Evolutionary conservation across 176 grass and related monocot species (phyloP), one percentile per base, ranked within the genome.

Genomic region (Rhynchospora breviuscula): DNA sequence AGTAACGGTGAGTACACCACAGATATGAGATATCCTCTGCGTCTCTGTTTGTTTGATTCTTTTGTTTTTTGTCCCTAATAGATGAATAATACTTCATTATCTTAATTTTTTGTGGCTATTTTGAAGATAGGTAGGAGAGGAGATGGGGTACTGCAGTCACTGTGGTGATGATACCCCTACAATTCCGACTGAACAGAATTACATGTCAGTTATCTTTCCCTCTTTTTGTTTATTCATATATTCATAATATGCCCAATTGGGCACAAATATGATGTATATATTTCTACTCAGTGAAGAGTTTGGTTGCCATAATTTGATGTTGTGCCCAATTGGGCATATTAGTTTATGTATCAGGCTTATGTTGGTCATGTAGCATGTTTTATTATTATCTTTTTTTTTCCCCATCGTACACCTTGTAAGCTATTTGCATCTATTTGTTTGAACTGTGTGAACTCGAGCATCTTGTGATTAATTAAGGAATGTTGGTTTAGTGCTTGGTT

Each of bases 111-210:
- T 8, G 7, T 52, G 3, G 21, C 21, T 40, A 70, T 12, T 70
- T 23, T 25, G 29, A 56, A 61, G 78, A 43, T 17, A 23, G 56
- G 12, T 0, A 59, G 43, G 7, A 52, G 79, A 66, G 6, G 46
- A 52, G 17, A 97, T 97, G 90, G 58, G 85, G 77, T 94, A 90
- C 33, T 97, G 92, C 51, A 26, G 0, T 90, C 92, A 97, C 33
- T 97, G 90, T 85, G 65, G 22, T 6, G 85, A 91, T 71, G 12
- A 92, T 40, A 84, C 85, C 29, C 84, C 85, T 1, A 1, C 8
- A 7, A 6, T 92, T 26, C 66, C 29, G 53, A 92, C 89, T 14
- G 94, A 97, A 72, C 92, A 87, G 35, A 73, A 79, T 31, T 84
- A 86, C 81, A 78, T 79, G 94, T 97, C 52, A 89, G 92, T 66